Base-by-base conservation (phyloP, 2,329 filamentous ascomycete species). In the Diaporthe sp. region DNA sequence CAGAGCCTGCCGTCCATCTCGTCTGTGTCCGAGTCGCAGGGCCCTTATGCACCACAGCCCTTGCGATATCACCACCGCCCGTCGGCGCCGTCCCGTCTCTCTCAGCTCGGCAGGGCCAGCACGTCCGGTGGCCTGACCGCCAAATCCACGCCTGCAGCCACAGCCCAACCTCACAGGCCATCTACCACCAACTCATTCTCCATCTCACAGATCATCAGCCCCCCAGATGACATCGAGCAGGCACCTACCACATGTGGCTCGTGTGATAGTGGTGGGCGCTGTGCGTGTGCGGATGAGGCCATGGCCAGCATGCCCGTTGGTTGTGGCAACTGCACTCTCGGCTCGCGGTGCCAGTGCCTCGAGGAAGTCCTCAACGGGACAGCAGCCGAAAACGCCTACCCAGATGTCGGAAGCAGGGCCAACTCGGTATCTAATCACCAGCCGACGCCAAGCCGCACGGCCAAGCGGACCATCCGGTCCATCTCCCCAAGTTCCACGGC, bases 291-390 rank as follows among this genome's bases (percentile, higher is more conserved):
- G 67, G 90, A 92, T 31, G 87, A 90, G 76, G 90, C 87, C 42
- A 84, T 92, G 62, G 85, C 87, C n/a, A 85, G 85, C n/a, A 85
- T 89, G 46, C 81, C 87, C 9, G 81, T 89, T 34, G 92, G 90
- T 31, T 95, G 93, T 81, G 91, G 89, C 67, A 91, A 91, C 74
- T 95, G 94, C 82, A 90, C 88, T 25, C 84, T 91, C 10, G 90
- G 89, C 62, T 87, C 88, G 10, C 88, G 89, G 70, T 95, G 94
- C 79, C 89, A 92, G 76, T 92, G 92, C 71, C 87, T 93, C 34
- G 86, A 90, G 73, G 85, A 85, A 17, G 81, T 82, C 53, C 82
- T 87, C 9, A 85, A 85, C 73, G 80, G 82, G 44, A 79, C 81
- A 25, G 44, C 46, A 2, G 31, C 34, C 46, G 28, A 73, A 10